Base-by-base conservation (phyloP, 108 stramenopile species). In the Nitzschia putrida region DNA sequence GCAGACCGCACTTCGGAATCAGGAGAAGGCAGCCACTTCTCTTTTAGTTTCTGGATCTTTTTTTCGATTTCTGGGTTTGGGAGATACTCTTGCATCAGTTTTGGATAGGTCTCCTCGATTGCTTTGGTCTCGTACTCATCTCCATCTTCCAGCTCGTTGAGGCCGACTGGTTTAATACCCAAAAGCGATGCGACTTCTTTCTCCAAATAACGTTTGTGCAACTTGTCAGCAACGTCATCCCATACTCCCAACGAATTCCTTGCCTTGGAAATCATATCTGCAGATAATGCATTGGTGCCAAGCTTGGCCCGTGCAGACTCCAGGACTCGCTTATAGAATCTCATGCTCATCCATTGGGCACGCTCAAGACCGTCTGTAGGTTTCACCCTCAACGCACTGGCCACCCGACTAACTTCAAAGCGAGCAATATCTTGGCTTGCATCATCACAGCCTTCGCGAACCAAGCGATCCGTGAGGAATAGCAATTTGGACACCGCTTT, bases 271-370 rank as follows among this genome's bases (percentile, higher is more conserved):
- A 95, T 64, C 86, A 89, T 92, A 51, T 81, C 83, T 2, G 84
- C 66, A 26, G 79, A 82, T 50, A 95, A 88, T 26, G 80, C 73
- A 45, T 84, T 84, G 29, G 73, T 79, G 53, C 83, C 89, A 63
- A 95, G 66, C 63, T 95, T 93, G 51, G 76, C 65, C 23, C 87
- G 67, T 11, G 94, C 83, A 40, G 81, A 85, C 57, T 70, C 53
- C 49, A 95, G 74, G 3, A 92, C 94, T 23, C 87, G 76, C 53
- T 80, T 77, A 61, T 95, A 95, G 65, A 95, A 93, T 24, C 76
- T 34, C 29, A 34, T 34, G 29, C 29, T 34, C 29, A 34, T 34
- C 29, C 29, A 34, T 4, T 34, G 74, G 3, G 88, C 86, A 11
- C 90, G 71, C 20, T 88, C 84, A 70, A 82, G 11, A 13, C 73